phyloP scores from a whole-genome alignment of 1,284 basidiomycete genomes.

The Moesziomyces parantarcticus region DNA sequence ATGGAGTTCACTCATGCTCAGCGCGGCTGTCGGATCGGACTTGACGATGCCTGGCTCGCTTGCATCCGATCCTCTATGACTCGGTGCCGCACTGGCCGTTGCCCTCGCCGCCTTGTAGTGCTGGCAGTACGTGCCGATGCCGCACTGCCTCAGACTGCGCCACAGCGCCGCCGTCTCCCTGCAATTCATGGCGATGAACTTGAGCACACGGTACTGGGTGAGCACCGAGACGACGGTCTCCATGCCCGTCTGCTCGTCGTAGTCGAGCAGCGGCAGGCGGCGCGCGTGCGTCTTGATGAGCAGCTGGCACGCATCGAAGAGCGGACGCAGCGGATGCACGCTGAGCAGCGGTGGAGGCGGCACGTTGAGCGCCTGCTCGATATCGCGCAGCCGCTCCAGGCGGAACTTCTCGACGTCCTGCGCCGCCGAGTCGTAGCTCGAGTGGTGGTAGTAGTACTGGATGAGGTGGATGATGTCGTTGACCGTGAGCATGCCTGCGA shows the following conservation, averaged over 20 bases:
- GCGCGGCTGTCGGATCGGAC: conserved; percentile 7
- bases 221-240: conserved; percentile 95
- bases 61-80: conserved; percentile 36
- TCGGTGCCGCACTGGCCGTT: neutral
- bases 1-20: conserved; percentile 27
- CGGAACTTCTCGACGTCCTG: conserved; percentile 94
- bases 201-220: conserved; percentile 96
- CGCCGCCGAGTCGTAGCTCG: conserved; percentile 81
- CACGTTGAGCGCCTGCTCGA: conserved; percentile 91
- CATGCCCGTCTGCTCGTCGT: conserved; percentile 90
- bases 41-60: conserved; percentile 33
- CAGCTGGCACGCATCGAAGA: conserved; percentile 89
- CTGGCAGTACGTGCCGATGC: conserved; percentile 89
- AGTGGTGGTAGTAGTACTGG: conserved; percentile 64
- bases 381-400: conserved; percentile 78
- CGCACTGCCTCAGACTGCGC: conserved; percentile 82
- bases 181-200: conserved; percentile 94
- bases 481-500: conserved; percentile 67
- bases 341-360: conserved; percentile 89
- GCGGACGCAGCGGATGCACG: conserved; percentile 84
- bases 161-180: conserved; percentile 70
- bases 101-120: conserved; percentile 9
- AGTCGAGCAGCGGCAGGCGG: conserved; percentile 90
- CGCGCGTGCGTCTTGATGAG: conserved; percentile 96
- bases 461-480: conserved; percentile 67